phyloP scores from a whole-genome alignment of 768 basidiomycete species.

The Daedaleopsis sinensis region DNA sequence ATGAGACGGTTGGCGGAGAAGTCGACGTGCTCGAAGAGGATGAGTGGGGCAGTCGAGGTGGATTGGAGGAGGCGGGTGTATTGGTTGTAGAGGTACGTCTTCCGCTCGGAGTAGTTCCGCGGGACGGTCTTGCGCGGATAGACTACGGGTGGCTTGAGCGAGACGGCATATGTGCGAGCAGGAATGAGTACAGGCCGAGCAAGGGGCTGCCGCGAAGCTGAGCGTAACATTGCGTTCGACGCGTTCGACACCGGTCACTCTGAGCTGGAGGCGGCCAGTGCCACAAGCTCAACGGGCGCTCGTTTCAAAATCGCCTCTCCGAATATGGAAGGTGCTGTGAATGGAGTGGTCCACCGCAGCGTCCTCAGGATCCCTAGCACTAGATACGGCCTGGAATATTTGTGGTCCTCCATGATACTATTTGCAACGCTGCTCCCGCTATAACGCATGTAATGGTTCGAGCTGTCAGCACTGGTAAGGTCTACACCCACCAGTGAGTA shows the following conservation, averaged over 20 bases:
- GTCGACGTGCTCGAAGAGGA: constrained; percentile 80
- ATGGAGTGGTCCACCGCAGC: not conserved
- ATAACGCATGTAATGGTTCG: no score
- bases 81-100: constrained; percentile 78
- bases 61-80: constrained; percentile 72
- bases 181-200: constrained; percentile 10
- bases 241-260: not conserved
- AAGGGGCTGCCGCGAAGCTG: constrained; percentile 13
- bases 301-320: constrained; percentile 4
- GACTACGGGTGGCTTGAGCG: constrained; percentile 38
- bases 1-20: constrained; percentile 70
- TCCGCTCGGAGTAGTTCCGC: constrained; percentile 78
- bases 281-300: constrained; percentile 4
- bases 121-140: constrained; percentile 57
- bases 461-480: no score
- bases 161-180: constrained; percentile 18
- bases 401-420: no score
- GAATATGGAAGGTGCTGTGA: not conserved
- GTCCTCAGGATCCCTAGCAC: no score
- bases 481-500: no score
- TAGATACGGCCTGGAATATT: not conserved
- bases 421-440: no score
- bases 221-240: constrained; percentile 19
- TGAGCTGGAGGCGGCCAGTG: no score
- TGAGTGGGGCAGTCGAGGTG: constrained; percentile 59